phyloP scores from a whole-genome alignment of 2,329 filamentous ascomycete species.

The Magnaporthiopsis rhizophila region DNA sequence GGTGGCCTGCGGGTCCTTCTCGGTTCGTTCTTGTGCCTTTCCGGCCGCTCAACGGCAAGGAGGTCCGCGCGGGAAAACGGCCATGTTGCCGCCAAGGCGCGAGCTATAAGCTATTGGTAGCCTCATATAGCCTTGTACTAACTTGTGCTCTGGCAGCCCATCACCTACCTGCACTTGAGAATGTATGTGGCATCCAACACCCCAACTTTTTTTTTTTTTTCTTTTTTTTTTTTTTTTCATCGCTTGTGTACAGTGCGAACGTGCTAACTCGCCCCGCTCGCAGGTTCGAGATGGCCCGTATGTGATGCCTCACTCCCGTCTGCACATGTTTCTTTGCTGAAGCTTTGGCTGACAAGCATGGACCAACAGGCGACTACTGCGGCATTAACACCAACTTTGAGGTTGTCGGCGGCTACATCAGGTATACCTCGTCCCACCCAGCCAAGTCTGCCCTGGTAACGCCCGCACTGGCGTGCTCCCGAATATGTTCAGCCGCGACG shows the following conservation, averaged over 20 bases:
- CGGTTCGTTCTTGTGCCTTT: slow-evolving; percentile 1
- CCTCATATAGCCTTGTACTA: background rate
- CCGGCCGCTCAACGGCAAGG: background rate
- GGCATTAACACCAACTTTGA: slow-evolving; percentile 47
- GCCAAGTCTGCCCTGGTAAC: background rate
- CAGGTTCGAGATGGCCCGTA: slow-evolving; percentile 9
- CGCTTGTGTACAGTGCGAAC: background rate
- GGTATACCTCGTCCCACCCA: background rate
- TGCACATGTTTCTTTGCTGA: background rate
- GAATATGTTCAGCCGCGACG: background rate
- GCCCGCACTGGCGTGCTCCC: background rate
- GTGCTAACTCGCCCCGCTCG: background rate
- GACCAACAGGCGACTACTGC: slow-evolving; percentile 2
- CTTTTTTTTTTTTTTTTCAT: background rate
- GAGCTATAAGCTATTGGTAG: too few relatives aligned
- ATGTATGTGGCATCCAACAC: background rate
- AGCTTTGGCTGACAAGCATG: background rate
- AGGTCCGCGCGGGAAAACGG: background rate
- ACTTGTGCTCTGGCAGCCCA: slow-evolving; percentile 2
- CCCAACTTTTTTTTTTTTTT: background rate
- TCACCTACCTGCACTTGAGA: slow-evolving; percentile 6
- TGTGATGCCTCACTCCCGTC: background rate
- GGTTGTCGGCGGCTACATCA: slow-evolving; percentile 68
- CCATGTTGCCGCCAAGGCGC: background rate
- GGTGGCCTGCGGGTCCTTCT: slow-evolving; percentile 8